These are phyloP conservation scores for Tetraselmis striata DNA, from an alignment of 139 green algal species.

Conservation along the genomic window DNA sequence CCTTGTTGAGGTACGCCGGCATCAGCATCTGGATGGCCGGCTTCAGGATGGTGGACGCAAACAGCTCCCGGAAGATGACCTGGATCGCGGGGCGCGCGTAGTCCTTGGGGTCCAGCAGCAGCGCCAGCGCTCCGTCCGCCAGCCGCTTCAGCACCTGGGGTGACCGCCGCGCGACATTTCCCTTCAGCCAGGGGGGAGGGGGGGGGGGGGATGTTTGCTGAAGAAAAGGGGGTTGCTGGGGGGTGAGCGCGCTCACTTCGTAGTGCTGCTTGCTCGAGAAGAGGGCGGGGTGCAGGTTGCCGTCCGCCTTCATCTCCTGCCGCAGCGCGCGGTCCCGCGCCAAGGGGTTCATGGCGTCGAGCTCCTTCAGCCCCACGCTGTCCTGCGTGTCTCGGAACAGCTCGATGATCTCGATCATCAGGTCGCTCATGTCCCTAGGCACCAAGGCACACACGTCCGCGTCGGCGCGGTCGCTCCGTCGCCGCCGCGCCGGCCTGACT, in stretches of 20 bases:
- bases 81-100: background rate
- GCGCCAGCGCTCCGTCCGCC: background rate
- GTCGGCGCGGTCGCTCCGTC: background rate
- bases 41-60: conserved; percentile 2
- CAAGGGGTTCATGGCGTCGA: conserved; percentile 21
- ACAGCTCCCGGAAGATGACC: background rate
- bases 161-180: too few relatives aligned
- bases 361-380: conserved; percentile 23
- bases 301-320: conserved; percentile 49
- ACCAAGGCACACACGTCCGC: background rate
- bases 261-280: background rate
- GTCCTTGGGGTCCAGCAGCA: background rate
- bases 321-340: conserved; percentile 42
- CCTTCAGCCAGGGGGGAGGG: too few relatives aligned
- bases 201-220: too few relatives aligned
- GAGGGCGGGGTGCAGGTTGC: conserved; percentile 8
- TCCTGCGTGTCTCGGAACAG: conserved; percentile 44
- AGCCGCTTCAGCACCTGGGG: background rate
- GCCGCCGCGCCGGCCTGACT: too few relatives aligned
- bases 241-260: too few relatives aligned
- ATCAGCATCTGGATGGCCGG: background rate
- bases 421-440: conserved; percentile 46
- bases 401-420: conserved; percentile 50
- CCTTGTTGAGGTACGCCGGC: background rate
- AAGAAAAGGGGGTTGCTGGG: too few relatives aligned